Percentiles rank a stretch among this genome's conserved stretches.
phyloP scores from a whole-genome alignment of 768 basidiomycete genomes.

The Nidularia pulvinata region DNA sequence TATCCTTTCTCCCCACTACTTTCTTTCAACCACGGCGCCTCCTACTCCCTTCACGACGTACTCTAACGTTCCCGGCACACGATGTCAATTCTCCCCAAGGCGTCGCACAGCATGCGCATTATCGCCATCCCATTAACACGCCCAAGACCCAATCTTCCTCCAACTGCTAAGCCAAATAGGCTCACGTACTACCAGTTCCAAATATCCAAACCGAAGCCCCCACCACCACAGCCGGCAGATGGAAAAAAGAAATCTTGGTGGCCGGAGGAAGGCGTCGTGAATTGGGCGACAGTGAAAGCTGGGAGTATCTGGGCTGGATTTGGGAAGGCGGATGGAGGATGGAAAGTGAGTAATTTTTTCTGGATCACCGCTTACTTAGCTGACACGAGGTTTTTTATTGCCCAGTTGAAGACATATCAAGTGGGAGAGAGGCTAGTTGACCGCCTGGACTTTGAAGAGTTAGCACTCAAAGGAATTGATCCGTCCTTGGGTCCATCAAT shows the following conservation, averaged over 20 bases:
- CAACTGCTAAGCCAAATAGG: conserved; percentile 12
- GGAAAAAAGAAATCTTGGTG: conserved; percentile 12
- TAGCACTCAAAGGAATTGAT: conserved; percentile 72
- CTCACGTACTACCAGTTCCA: conserved; percentile 47
- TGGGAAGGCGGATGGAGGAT: conserved; percentile 67
- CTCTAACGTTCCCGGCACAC: background rate
- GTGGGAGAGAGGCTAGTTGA: conserved; percentile 71
- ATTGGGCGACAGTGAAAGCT: conserved; percentile 52
- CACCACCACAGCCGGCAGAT: conserved; percentile 11
- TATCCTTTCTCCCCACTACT: background rate
- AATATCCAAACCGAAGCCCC: conserved; percentile 18
- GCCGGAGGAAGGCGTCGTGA: conserved; percentile 42
- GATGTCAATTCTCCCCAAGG: conserved; percentile 16
- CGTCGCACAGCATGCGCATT: conserved; percentile 35
- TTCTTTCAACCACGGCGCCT: background rate
- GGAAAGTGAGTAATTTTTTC: conserved; percentile 56
- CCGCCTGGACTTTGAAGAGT: conserved; percentile 79
- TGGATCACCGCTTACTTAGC: background rate
- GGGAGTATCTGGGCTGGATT: conserved; percentile 62
- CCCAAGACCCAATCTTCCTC: conserved; percentile 9
- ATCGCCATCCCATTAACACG: conserved; percentile 46
- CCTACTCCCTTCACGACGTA: background rate
- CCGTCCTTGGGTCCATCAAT: conserved; percentile 64
- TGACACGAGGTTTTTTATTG: conserved; percentile 1
- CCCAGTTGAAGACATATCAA: conserved; percentile 58